Evolutionary conservation across 2,329 filamentous ascomycete genomes (phyloP).

Genomic region (Cephalotrichum gorgonifer): DNA sequence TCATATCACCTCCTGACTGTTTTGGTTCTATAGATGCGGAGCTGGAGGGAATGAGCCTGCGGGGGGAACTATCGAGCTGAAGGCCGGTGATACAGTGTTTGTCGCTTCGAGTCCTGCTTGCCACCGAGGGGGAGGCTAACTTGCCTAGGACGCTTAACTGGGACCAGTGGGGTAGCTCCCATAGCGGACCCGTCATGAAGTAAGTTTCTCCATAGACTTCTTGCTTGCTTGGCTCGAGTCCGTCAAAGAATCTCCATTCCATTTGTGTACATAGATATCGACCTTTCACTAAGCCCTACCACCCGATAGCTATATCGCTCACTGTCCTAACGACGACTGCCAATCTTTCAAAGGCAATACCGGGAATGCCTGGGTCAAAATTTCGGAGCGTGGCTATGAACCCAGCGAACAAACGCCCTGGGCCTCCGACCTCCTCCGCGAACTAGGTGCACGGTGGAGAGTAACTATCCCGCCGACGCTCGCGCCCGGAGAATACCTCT

Average conservation of each 20-base stretch:
- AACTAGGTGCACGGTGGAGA: constrained; percentile 35
- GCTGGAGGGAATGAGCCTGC: constrained; percentile 1
- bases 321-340: constrained; percentile 3
- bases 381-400: constrained; percentile 21
- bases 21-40: constrained; percentile 1
- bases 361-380: constrained; percentile 35
- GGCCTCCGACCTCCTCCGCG: constrained; percentile 33
- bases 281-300: not conserved
- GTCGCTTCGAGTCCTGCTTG: not conserved
- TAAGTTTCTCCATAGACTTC: no score
- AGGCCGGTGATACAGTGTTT: constrained; percentile 3
- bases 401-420: constrained; percentile 24
- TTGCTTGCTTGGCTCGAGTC: no score
- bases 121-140: no score
- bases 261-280: no score
- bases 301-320: constrained; percentile 1
- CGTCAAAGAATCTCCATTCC: no score
- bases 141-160: not conserved
- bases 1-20: no score
- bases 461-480: constrained; percentile 35
- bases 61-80: not conserved
- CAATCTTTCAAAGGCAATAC: not conserved
- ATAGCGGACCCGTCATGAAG: constrained; percentile 4
- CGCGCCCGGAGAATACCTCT: constrained; percentile 38
- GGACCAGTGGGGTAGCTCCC: constrained; percentile 3